phyloP scores from a whole-genome alignment of 2,329 filamentous ascomycete species.

The Calcarisporium arbuscula region DNA sequence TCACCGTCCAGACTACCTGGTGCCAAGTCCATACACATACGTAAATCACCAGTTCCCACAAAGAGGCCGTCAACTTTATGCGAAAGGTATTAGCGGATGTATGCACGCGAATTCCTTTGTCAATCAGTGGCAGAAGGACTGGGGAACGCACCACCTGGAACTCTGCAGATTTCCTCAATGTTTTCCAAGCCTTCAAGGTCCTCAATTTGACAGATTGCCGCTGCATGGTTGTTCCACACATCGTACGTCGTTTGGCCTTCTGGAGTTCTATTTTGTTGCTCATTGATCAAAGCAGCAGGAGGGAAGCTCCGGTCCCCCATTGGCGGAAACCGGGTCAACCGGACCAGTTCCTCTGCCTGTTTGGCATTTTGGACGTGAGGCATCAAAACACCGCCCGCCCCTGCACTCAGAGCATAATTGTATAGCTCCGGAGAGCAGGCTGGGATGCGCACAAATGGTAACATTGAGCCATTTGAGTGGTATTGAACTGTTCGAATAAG shows the following conservation, averaged over 20 bases:
- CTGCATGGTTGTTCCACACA: conserved; percentile 4
- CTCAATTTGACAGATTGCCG: conserved; percentile 5
- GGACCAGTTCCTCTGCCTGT: conserved; percentile 5
- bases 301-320: conserved; percentile 5
- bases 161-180: conserved; percentile 5
- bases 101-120: too few relatives aligned
- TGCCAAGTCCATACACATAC: conserved; percentile 4
- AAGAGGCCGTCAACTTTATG: conserved; percentile 4
- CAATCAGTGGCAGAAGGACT: too few relatives aligned
- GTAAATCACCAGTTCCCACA: conserved; percentile 5
- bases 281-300: conserved; percentile 1
- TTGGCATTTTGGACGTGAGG: conserved; percentile 4
- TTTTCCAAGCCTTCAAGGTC: conserved; percentile 5
- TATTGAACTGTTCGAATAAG: conserved; percentile 4
- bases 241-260: conserved; percentile 1
- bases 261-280: conserved; percentile 2
- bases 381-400: conserved; percentile 6
- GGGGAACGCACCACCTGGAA: conserved; percentile 5
- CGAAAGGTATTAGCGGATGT: neutral
- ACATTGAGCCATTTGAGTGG: conserved; percentile 5
- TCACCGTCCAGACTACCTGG: conserved; percentile 3
- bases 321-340: conserved; percentile 4
- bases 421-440: conserved; percentile 3
- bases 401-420: conserved; percentile 5
- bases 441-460: conserved; percentile 5